phyloP scores from a whole-genome alignment of 345 rosid genomes.

The Pseudoturritis turrita region DNA sequence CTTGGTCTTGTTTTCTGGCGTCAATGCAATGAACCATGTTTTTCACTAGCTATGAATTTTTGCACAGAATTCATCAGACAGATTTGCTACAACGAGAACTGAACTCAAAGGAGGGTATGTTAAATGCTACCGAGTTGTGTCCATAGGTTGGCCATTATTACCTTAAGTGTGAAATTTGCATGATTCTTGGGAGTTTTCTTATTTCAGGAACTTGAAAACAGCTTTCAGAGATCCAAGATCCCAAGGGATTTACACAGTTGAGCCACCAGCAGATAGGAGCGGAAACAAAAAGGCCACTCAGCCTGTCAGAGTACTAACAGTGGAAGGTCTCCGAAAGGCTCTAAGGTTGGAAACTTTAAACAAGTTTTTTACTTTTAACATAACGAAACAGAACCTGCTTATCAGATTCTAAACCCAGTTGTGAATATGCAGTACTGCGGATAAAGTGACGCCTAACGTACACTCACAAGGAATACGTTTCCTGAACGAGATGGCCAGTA shows the following conservation, averaged over 20 bases:
- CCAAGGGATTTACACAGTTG: conserved; percentile 63
- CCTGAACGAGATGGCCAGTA: conserved; percentile 80
- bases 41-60: conserved; percentile 1
- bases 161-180: not conserved
- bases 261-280: conserved; percentile 49
- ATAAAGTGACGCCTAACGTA: conserved; percentile 76
- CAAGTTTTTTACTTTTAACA: not conserved
- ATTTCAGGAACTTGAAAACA: conserved; percentile 58
- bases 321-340: conserved; percentile 77
- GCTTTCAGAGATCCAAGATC: conserved; percentile 49
- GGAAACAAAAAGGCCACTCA: conserved; percentile 40
- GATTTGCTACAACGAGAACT: conserved; percentile 47
- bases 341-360: conserved; percentile 46
- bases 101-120: conserved; percentile 96
- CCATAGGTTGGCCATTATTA: not conserved
- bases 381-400: not conserved
- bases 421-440: conserved; percentile 55
- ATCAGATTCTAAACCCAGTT: not conserved
- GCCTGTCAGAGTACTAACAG: conserved; percentile 62
- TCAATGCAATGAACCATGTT: not conserved
- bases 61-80: conserved; percentile 67
- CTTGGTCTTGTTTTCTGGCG: conserved; percentile 18
- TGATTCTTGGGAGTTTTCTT: not conserved
- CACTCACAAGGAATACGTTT: conserved; percentile 90
- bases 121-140: conserved; percentile 12